phyloP scores from a whole-genome alignment of 768 basidiomycete genomes.

The Cystofilobasidium bisporidii region DNA sequence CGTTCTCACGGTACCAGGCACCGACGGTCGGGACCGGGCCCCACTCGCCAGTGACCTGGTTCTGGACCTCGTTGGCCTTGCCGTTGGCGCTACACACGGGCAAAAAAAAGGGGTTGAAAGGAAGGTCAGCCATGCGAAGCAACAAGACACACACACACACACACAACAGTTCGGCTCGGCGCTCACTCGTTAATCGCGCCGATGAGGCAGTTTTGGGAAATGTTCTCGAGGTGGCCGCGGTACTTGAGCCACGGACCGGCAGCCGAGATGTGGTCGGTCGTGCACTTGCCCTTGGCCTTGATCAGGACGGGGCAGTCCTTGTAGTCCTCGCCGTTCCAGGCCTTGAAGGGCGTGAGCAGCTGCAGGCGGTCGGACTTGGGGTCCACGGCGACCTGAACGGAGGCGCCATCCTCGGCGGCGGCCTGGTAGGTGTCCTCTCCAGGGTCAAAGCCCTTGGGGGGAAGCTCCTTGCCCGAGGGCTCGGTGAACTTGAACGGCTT shows the following conservation, averaged over 20 bases:
- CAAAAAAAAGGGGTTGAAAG: neutral
- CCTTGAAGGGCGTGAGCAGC: slow-evolving; percentile 73
- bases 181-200: slow-evolving; percentile 49
- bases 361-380: slow-evolving; percentile 83
- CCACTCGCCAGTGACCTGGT: slow-evolving; percentile 76
- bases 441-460: slow-evolving; percentile 89
- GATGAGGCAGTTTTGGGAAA: slow-evolving; percentile 79
- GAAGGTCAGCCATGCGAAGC: neutral
- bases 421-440: slow-evolving; percentile 96
- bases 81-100: slow-evolving; percentile 52
- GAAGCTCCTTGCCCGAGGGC: slow-evolving; percentile 83
- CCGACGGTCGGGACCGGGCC: slow-evolving; percentile 75
- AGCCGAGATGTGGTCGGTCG: slow-evolving; percentile 35
- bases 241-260: slow-evolving; percentile 34
- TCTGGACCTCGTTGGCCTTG: slow-evolving; percentile 88
- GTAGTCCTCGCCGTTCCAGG: slow-evolving; percentile 90
- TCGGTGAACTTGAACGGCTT: slow-evolving; percentile 95
- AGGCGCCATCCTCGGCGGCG: slow-evolving; percentile 73
- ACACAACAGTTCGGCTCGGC: too few species aligned
- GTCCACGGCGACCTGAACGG: slow-evolving; percentile 75
- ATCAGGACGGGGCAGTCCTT: slow-evolving; percentile 83
- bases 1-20: slow-evolving; percentile 76
- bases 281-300: slow-evolving; percentile 99
- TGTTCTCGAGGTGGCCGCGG: slow-evolving; percentile 34
- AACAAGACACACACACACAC: neutral